Evolutionary conservation across 1,139 yeast species (phyloP).

Genomic region (Candida anutae): DNA sequence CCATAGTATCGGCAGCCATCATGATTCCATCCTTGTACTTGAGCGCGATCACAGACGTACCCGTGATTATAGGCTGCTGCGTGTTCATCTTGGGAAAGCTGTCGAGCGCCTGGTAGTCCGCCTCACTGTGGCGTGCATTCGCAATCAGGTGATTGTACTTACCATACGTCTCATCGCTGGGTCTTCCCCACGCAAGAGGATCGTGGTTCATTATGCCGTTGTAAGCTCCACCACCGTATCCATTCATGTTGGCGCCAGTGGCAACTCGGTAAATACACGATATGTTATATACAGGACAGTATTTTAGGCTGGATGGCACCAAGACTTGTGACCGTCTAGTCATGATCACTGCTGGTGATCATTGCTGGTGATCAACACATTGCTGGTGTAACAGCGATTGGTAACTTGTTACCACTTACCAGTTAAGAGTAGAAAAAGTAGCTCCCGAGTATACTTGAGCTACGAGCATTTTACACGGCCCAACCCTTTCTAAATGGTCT

Average conservation of each 20-base stretch:
- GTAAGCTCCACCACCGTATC: no score
- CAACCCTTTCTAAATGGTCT: background rate
- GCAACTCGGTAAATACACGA: no score
- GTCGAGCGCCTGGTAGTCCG: constrained; percentile 14
- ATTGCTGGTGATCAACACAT: background rate
- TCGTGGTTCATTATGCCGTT: constrained; percentile 72
- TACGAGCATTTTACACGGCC: background rate
- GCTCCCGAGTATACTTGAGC: no score
- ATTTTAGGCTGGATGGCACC: no score
- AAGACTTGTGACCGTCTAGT: no score
- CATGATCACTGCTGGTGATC: no score
- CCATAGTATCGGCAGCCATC: constrained; percentile 92
- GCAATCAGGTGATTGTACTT: constrained; percentile 68
- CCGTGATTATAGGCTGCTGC: constrained; percentile 91
- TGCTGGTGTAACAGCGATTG: no score
- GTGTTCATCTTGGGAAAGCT: constrained; percentile 73
- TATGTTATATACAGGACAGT: no score
- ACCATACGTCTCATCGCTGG: constrained; percentile 75
- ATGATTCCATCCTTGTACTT: constrained; percentile 87
- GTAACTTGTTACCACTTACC: no score
- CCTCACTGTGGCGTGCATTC: constrained; percentile 27
- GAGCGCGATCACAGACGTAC: constrained; percentile 89
- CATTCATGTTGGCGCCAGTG: no score
- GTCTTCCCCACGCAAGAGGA: constrained; percentile 95
- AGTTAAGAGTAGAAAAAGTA: no score